phyloP scores from a whole-genome alignment of 176 grass and related monocot species.

The Eragrostis curvula region DNA sequence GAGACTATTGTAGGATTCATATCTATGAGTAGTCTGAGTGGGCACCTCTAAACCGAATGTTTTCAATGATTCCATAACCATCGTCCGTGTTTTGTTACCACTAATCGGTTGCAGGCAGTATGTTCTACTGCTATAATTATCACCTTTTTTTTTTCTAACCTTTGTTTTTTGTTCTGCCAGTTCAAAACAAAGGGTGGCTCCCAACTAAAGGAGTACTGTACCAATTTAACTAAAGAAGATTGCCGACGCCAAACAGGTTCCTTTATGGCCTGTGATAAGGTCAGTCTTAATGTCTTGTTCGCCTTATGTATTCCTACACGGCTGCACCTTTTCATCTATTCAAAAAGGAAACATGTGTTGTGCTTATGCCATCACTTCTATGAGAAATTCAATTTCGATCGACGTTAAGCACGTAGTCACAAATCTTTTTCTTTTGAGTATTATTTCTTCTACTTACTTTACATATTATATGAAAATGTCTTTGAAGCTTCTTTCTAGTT shows the following conservation, averaged over 20 bases:
- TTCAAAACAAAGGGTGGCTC: conserved; percentile 97
- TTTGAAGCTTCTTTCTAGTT: conserved; percentile 10
- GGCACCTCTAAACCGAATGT: too few species aligned
- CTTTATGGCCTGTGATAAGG: conserved; percentile 88
- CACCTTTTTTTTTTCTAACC: conserved; percentile 18
- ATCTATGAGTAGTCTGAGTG: too few species aligned
- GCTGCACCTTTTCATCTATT: background rate
- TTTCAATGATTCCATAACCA: background rate
- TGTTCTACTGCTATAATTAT: conserved; percentile 10
- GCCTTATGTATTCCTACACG: background rate
- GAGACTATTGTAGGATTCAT: too few species aligned
- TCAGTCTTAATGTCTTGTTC: conserved; percentile 41
- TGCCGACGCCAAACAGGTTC: conserved; percentile 82
- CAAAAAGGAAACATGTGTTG: background rate
- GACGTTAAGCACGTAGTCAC: background rate
- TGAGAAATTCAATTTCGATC: conserved; percentile 30
- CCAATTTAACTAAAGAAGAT: conserved; percentile 95
- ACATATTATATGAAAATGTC: conserved; percentile 15
- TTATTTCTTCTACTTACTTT: conserved; percentile 25
- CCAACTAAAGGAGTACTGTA: conserved; percentile 93
- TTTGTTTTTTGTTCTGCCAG: conserved; percentile 50
- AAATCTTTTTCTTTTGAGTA: background rate
- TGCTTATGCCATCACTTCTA: background rate
- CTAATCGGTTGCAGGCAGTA: background rate
- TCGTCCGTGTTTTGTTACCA: too few species aligned